These are phyloP conservation scores for Leccinum ochraceum DNA, from an alignment of 768 basidiomycete genomes.

Conservation along the genomic window DNA sequence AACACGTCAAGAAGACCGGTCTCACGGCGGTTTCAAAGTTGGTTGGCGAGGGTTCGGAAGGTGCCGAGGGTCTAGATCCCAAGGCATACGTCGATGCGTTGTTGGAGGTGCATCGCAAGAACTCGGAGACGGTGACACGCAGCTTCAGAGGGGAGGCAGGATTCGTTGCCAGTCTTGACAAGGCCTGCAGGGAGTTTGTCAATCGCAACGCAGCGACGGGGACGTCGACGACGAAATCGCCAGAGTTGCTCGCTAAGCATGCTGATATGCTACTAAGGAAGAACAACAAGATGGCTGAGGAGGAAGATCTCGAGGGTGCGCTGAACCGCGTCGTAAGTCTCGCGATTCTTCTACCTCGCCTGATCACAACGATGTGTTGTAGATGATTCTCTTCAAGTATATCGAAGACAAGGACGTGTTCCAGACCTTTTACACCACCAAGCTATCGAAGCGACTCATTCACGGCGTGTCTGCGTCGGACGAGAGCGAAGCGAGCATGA, in stretches of 20 bases:
- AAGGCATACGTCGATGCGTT: constrained; percentile 94
- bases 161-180: constrained; percentile 91
- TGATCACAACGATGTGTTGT: constrained; percentile 12
- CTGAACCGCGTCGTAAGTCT: constrained; percentile 82
- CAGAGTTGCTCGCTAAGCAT: constrained; percentile 91
- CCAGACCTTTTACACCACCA: constrained; percentile 96
- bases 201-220: constrained; percentile 92
- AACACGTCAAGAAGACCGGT: constrained; percentile 92
- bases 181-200: constrained; percentile 94
- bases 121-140: constrained; percentile 81
- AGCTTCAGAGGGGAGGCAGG: constrained; percentile 93
- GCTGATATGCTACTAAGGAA: constrained; percentile 88
- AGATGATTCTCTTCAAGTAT: constrained; percentile 99
- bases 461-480: constrained; percentile 90
- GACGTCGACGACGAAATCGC: constrained; percentile 79
- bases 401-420: constrained; percentile 99
- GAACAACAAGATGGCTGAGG: constrained; percentile 91
- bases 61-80: constrained; percentile 73
- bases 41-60: constrained; percentile 51
- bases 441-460: constrained; percentile 90
- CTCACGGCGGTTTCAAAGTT: constrained; percentile 77
- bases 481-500: constrained; percentile 97
- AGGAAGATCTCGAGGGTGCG: constrained; percentile 82
- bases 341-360: neutral
- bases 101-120: constrained; percentile 89